Conservation (phyloP, 352 stramenopile genomes). For the Globisporangium yorkense region DNA sequence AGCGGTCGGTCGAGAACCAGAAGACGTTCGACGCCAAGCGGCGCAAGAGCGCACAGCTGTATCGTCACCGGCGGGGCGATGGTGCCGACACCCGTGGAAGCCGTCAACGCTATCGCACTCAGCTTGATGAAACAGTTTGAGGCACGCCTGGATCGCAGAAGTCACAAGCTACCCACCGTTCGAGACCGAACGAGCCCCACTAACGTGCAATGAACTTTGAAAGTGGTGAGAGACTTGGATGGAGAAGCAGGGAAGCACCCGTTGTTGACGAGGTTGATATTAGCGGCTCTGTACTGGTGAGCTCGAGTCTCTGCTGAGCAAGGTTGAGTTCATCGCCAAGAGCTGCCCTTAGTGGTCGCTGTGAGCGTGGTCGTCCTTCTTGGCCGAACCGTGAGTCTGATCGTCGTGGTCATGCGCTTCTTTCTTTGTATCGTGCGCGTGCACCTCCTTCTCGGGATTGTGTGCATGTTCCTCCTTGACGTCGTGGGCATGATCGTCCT, state of each 20-base stretch:
- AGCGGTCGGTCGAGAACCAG: slow-evolving; percentile 56
- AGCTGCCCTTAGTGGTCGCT: background rate
- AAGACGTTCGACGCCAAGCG: slow-evolving; percentile 44
- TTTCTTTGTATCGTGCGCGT: background rate
- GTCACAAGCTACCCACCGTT: too few relatives aligned
- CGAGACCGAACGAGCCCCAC: background rate
- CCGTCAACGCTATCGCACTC: too few relatives aligned
- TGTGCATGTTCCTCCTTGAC: background rate
- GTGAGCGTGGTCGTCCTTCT: background rate
- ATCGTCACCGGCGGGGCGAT: background rate
- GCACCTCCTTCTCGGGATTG: background rate
- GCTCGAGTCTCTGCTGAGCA: background rate
- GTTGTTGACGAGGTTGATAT: background rate
- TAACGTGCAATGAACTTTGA: background rate
- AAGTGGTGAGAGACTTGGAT: background rate
- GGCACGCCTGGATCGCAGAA: too few relatives aligned
- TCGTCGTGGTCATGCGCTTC: too few relatives aligned
- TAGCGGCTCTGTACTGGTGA: background rate
- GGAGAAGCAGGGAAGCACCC: background rate
- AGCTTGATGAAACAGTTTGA: too few relatives aligned
- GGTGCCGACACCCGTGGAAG: too few relatives aligned
- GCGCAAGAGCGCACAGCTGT: slow-evolving; percentile 8
- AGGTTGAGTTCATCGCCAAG: background rate
- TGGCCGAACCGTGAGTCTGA: too few relatives aligned
- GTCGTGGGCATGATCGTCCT: background rate